These are phyloP conservation scores for Umbelopsis sp. DNA, from an alignment of 192 early-diverging fungal genomes.

Conservation along the genomic window DNA sequence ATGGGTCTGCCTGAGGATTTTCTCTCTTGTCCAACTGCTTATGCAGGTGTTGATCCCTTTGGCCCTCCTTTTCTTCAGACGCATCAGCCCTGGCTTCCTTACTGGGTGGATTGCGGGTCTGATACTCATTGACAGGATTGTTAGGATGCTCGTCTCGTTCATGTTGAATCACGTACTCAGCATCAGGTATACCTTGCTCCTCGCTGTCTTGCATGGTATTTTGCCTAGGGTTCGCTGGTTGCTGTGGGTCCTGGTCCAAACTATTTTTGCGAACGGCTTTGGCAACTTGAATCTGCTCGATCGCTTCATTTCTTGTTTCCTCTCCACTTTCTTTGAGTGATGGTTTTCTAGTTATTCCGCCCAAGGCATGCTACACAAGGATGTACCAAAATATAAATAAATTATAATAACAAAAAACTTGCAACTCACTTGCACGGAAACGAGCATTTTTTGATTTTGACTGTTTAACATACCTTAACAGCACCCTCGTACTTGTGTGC, in stretches of 20 bases:
- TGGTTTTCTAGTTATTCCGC: neutral
- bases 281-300: slow-evolving; percentile 3
- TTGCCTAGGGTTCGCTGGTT: neutral
- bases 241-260: neutral
- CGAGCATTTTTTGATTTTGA: no score
- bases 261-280: neutral
- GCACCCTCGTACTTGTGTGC: slow-evolving; percentile 19
- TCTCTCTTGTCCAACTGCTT: slow-evolving; percentile 6
- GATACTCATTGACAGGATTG: slow-evolving; percentile 16
- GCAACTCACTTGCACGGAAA: no score
- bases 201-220: neutral
- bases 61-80: neutral
- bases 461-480: neutral
- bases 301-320: slow-evolving; percentile 5
- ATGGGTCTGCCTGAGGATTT: neutral
- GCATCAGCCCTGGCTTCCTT: neutral
- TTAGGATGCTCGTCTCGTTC: slow-evolving; percentile 13
- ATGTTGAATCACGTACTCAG: slow-evolving; percentile 6
- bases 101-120: neutral
- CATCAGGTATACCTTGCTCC: neutral
- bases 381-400: neutral
- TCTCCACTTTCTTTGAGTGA: slow-evolving; percentile 15
- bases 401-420: neutral
- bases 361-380: neutral
- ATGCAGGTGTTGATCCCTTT: neutral